Conservation (phyloP, 768 basidiomycete species). For the Trametes meyenii region DNA sequence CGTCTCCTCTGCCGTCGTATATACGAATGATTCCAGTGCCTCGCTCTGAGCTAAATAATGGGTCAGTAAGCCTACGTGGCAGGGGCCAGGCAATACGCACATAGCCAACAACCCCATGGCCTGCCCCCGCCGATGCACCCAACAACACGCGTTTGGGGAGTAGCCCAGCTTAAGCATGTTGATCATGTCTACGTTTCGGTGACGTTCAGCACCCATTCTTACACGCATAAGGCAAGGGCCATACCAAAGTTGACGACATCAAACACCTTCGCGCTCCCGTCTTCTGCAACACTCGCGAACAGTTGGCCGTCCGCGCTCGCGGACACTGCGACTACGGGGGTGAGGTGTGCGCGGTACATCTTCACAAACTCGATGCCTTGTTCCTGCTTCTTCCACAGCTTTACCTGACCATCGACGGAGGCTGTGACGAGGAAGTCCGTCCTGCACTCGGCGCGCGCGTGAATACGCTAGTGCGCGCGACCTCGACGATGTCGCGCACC, state of each 20-base stretch:
- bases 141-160: constrained; percentile 86
- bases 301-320: constrained; percentile 91
- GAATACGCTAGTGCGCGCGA: not conserved
- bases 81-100: constrained; percentile 44
- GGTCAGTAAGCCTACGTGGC: constrained; percentile 23
- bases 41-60: constrained; percentile 69
- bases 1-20: constrained; percentile 91
- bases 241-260: constrained; percentile 97
- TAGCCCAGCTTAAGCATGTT: constrained; percentile 93
- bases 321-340: constrained; percentile 76
- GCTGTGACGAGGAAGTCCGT: constrained; percentile 95
- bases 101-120: constrained; percentile 88
- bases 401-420: constrained; percentile 92
- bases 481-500: constrained; percentile 48
- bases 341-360: constrained; percentile 91
- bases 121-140: constrained; percentile 90
- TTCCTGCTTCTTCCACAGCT: constrained; percentile 99
- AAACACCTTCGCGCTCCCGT: constrained; percentile 92
- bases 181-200: constrained; percentile 45
- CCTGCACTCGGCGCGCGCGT: constrained; percentile 44
- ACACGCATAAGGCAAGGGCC: constrained; percentile 30
- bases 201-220: not conserved
- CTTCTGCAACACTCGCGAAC: constrained; percentile 90
- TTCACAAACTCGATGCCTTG: constrained; percentile 97
- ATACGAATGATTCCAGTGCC: constrained; percentile 75